These are phyloP conservation scores for Panaeolus papilionaceus DNA, from an alignment of 768 basidiomycete species.

Conservation along the genomic window DNA sequence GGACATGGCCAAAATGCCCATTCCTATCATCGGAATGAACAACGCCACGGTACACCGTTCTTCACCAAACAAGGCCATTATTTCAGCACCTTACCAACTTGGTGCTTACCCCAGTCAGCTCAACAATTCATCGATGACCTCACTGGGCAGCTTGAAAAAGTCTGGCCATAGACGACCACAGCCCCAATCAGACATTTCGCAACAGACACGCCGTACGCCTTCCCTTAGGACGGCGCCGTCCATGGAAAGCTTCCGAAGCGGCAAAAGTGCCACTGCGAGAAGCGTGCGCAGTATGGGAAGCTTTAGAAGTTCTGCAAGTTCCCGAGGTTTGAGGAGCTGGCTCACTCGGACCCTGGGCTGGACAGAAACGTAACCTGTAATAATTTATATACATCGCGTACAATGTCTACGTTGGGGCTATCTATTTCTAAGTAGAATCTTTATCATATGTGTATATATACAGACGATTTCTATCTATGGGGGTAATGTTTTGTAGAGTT, in stretches of 20 bases:
- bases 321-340: slow-evolving; percentile 47
- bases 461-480: slow-evolving; percentile 12
- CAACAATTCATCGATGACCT: slow-evolving; percentile 13
- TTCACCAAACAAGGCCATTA: slow-evolving; percentile 31
- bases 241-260: slow-evolving; percentile 53
- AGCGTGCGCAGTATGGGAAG: slow-evolving; percentile 52
- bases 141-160: slow-evolving; percentile 5
- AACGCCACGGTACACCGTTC: slow-evolving; percentile 22
- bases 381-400: slow-evolving; percentile 13
- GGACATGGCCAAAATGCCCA: slow-evolving; percentile 35
- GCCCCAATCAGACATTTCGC: slow-evolving; percentile 9
- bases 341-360: slow-evolving; percentile 38
- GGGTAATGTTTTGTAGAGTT: slow-evolving; percentile 9
- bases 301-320: slow-evolving; percentile 47
- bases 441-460: slow-evolving; percentile 10
- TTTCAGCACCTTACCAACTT: slow-evolving; percentile 54
- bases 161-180: slow-evolving; percentile 14
- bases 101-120: slow-evolving; percentile 36
- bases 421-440: slow-evolving; percentile 16
- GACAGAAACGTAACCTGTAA: slow-evolving; percentile 22
- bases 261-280: slow-evolving; percentile 43
- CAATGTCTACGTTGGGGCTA: slow-evolving; percentile 11
- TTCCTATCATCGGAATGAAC: slow-evolving; percentile 22
- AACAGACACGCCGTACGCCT: slow-evolving; percentile 3
- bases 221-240: slow-evolving; percentile 46